phyloP scores from a whole-genome alignment of 768 basidiomycete genomes.

The Tylopilus cervinicoccineus region DNA sequence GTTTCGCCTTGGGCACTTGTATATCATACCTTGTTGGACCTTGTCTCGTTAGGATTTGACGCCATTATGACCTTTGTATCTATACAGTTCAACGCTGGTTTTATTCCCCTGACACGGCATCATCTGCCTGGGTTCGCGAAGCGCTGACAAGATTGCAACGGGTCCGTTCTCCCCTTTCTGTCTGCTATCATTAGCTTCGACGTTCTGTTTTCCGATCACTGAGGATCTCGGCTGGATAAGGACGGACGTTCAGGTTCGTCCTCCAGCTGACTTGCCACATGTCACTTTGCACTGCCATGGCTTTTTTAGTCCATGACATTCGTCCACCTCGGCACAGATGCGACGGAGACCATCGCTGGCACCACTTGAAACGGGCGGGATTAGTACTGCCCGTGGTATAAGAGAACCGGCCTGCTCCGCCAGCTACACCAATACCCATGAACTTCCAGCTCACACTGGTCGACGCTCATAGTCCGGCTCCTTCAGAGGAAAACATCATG shows the following conservation, averaged over 20 bases:
- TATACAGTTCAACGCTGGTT: neutral
- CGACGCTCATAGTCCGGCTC: neutral
- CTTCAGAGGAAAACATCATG: neutral
- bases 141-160: neutral
- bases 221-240: neutral
- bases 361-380: neutral
- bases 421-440: conserved; percentile 2
- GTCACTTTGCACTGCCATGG: neutral
- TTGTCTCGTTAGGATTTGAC: conserved; percentile 1
- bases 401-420: neutral
- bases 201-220: too few species aligned
- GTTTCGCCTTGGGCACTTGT: neutral
- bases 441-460: conserved; percentile 18
- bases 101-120: neutral
- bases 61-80: conserved; percentile 13
- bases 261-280: neutral
- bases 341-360: neutral
- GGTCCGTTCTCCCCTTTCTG: too few species aligned
- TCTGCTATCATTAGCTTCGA: too few species aligned
- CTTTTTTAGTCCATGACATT: neutral
- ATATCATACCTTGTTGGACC: neutral
- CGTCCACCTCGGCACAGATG: too few species aligned
- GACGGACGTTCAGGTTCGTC: neutral
- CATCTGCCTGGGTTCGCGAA: neutral
- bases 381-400: neutral